These are phyloP conservation scores for rapeseed (Brassica napus) DNA, from an alignment of 345 rosid genomes.

Conservation along the genomic window DNA sequence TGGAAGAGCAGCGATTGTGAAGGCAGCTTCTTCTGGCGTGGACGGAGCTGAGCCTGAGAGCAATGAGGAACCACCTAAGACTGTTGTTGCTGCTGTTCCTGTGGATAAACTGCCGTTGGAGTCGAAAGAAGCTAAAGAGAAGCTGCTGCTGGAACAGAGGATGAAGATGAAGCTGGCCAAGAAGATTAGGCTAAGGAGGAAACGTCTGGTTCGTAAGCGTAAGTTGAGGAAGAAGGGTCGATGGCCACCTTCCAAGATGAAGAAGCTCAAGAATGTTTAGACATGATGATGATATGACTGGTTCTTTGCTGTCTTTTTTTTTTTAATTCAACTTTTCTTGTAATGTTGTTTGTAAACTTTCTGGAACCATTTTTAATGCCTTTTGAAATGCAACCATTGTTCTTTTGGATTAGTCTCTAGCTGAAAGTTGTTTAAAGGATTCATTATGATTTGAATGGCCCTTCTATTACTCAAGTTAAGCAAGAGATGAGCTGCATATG, in stretches of 20 bases:
- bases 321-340: background rate
- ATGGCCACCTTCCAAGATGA: constrained; percentile 97
- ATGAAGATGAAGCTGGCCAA: constrained; percentile 82
- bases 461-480: too few species aligned
- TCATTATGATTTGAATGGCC: background rate
- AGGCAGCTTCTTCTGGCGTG: constrained; percentile 47
- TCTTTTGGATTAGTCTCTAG: background rate
- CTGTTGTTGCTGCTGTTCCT: constrained; percentile 42
- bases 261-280: constrained; percentile 85
- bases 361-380: background rate
- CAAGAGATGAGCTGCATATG: too few species aligned
- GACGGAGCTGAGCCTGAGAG: constrained; percentile 41
- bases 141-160: constrained; percentile 67
- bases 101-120: constrained; percentile 74
- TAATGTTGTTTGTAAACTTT: constrained; percentile 13
- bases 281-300: background rate
- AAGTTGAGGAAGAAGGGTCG: constrained; percentile 92
- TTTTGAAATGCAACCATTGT: constrained; percentile 20
- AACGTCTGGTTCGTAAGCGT: constrained; percentile 74
- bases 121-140: constrained; percentile 55
- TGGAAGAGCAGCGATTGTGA: constrained; percentile 36
- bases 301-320: background rate
- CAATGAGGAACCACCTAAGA: constrained; percentile 46
- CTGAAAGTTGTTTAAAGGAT: constrained; percentile 9
- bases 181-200: constrained; percentile 84